Evolutionary conservation across 495 filamentous ascomycete species (phyloP), one percentile per base, ranked within the genome.

Genomic region (Amniculicola lignicola): DNA sequence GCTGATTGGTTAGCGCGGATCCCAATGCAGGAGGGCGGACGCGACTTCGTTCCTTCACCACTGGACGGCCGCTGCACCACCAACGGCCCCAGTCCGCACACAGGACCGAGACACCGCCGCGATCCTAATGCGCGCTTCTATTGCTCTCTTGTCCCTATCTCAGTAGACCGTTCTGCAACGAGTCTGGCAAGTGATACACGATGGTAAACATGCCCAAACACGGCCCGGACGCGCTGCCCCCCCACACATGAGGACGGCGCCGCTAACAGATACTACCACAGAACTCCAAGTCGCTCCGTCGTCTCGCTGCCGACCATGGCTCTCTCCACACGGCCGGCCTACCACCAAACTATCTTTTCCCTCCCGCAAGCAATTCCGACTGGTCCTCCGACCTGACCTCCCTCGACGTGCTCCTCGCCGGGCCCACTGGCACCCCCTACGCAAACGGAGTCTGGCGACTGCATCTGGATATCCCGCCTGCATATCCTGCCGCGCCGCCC

Each of bases 301-400:
- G 85, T 57, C 77, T 88, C 24, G 82, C 79, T 11, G 72, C 79
- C 61, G 85, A 88, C 67, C 84, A 87, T 66, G 75, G 77, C 48
- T 74, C 73, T 16, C 72, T 88, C 16, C 81, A 82, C 54, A 70
- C 66, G 27, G 67, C 76, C 21, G 72, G 75, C 21, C 78, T 83
- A 5, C 85, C 85, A 4, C 83, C 83, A 18, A 83, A 85, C 69
- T 88, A 84, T 70, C 78, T 88, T 53, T 78, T 83, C 52, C 79
- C 81, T 0, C 65, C 69, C 7, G 43, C 67, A 10, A 69, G 63
- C 52, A 33, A 27, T 29, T 21, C 42, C n/a, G 57, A 57, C 47
- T 46, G 50, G 43, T 60, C 54, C 27, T 81, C 85, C 54, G 83
- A 86, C 61, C 72, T 88, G 1, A 82, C 80, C 2, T 76, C 80